Base-by-base conservation (phyloP, 768 basidiomycete genomes). In the Boletus barrowsii region DNA sequence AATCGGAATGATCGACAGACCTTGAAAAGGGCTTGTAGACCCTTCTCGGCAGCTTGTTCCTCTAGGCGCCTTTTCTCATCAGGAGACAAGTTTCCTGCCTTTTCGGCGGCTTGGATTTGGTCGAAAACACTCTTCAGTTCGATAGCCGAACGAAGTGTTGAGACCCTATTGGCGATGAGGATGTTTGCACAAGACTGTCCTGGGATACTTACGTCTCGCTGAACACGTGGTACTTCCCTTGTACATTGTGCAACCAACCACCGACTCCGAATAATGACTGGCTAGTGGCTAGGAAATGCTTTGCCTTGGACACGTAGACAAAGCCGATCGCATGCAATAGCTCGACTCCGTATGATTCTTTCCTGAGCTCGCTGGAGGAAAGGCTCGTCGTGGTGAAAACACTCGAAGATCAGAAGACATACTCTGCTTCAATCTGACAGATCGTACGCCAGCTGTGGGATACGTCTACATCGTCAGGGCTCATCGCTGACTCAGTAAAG, bases 31-130 rank as follows among this genome's bases (percentile, higher is more conserved):
- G 93, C 91, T 62, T 93, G 90, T 1, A 95, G 69, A 13, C 91
- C 93, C 69, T 94, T 95, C 75, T 95, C 93, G 0, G 93, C 93
- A 1, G 93, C 93, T 63, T 93, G 89, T 61, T 95, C 93, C 66
- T 96, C 93, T 1, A 96, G 73, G 53, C 84, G 82, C 66, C 80
- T 84, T 73, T 83, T 87, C 72, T 93, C 90, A 41, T 93, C 92
- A 0, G 86, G 82, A 29, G 74, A 76, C 39, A 93, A 72, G 54
- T 86, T 90, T 1, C 93, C 93, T 3, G 87, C 84, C 64, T 87
- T 86, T 69, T 95, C 93, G 0, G 92, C 93, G 0, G 90, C 90
- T 69, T 91, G 87, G 26, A 96, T 90, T 68, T 93, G 92, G 67
- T 95, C 93, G 52, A 95, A 96, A 0, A 94, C 90, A 11, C 79